phyloP scores from a whole-genome alignment of 306 rosid genomes.

The Vigna unguiculata region DNA sequence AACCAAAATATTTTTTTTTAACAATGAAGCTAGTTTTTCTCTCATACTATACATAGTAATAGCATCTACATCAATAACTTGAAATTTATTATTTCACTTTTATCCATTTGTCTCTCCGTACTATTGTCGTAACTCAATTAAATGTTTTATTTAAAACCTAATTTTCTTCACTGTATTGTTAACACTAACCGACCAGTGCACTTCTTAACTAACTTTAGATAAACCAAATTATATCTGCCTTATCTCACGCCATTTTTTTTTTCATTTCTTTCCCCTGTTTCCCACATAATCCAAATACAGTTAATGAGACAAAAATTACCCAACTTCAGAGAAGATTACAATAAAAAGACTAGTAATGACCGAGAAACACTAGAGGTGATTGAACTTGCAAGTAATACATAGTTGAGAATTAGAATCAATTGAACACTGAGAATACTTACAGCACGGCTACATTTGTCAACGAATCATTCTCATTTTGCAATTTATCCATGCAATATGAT shows the following conservation, averaged over 20 bases:
- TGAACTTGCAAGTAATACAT: slow-evolving; percentile 7
- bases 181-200: background rate
- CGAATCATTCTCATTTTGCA: slow-evolving; percentile 23
- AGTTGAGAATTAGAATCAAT: slow-evolving; percentile 27
- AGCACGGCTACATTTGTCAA: background rate
- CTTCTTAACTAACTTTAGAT: background rate
- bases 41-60: background rate
- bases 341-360: background rate
- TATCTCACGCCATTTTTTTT: background rate
- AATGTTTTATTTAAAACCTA: background rate
- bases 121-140: background rate
- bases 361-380: background rate
- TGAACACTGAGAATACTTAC: slow-evolving; percentile 29
- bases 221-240: background rate
- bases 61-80: background rate
- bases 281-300: background rate
- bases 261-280: background rate
- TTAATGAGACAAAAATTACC: background rate
- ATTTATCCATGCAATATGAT: slow-evolving; percentile 31
- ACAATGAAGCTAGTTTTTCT: too few species aligned
- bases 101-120: background rate
- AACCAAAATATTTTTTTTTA: too few species aligned
- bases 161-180: too few species aligned
- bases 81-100: background rate
- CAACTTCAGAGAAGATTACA: background rate